Evolutionary conservation across 768 basidiomycete genomes (phyloP), one percentile per base, ranked within the genome.

Genomic region (Amanita subjunquillea): DNA sequence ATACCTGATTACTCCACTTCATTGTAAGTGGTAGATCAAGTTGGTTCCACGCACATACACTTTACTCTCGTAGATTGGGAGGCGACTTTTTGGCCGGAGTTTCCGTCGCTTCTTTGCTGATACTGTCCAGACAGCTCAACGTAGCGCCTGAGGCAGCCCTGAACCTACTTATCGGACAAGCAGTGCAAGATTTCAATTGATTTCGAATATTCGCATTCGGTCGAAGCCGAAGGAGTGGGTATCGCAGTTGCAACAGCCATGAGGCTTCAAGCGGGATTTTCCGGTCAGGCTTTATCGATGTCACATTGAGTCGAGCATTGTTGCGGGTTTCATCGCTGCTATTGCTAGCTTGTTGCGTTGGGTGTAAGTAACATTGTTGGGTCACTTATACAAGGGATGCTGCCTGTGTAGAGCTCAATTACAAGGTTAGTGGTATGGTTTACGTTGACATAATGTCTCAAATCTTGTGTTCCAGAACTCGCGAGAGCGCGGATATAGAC

Each of bases 331-430:
- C 63, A 79, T 95, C 42, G 82, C 84, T 1, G 91, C 92, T 15
- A 77, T 93, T 25, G 89, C 86, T 1, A 99, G 62, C 75, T 98
- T 1, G 94, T 97, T 23, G 96, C 96, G 1, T 72, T 99, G 15
- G 92, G 91, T 41, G 82, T 87, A 9, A 81, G 83, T 10, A 96
- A 96, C 63, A 71, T 95, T 34, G 77, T 70, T 3, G 84, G 74
- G 1, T 85, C 89, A 0, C 85, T 94, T 60, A 70, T 97, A 50
- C 86, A 90, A 3, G 95, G 96, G 1, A 88, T 89, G 0, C 73
- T 98, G 2, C 93, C 94, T 3, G 91, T 91, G 0, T 96, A 85
- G 62, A 96, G 95, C 2, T 91, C 90, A 4, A 91, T 98, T 57
- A 92, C 96, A 1, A 77, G 90, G 88, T 87, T 59, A 45, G 70